Evolutionary conservation across 352 stramenopile genomes (phyloP).

Genomic region (Pythium rhizo-oryzae): DNA sequence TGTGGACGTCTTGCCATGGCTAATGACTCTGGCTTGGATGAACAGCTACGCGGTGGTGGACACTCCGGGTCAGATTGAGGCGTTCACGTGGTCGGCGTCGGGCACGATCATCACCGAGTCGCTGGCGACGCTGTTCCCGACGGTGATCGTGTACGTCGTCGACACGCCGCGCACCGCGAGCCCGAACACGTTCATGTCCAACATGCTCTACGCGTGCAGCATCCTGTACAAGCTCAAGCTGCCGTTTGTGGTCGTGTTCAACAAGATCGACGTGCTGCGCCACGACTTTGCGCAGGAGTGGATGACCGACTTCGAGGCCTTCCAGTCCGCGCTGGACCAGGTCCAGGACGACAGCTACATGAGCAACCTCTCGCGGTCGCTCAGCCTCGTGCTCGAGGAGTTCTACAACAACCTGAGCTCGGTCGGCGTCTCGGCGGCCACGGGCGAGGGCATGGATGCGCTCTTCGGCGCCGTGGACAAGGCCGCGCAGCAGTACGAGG

Average conservation of each 20-base stretch:
- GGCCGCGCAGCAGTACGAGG: conserved; percentile 87
- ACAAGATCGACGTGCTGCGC: conserved; percentile 97
- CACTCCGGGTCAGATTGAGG: conserved; percentile 99
- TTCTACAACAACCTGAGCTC: conserved; percentile 96
- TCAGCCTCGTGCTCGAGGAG: conserved; percentile 87
- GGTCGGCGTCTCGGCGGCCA: conserved; percentile 95
- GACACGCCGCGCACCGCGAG: conserved; percentile 96
- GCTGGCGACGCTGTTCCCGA: conserved; percentile 97
- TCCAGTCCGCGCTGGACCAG: conserved; percentile 96
- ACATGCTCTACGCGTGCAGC: conserved; percentile 99
- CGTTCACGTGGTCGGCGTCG: conserved; percentile 99
- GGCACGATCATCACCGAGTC: conserved; percentile 98
- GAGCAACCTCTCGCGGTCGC: conserved; percentile 89
- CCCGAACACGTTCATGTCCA: conserved; percentile 99
- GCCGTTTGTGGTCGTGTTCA: conserved; percentile 98
- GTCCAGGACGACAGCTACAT: conserved; percentile 93
- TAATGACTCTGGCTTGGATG: background rate
- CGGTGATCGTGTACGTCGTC: conserved; percentile 97
- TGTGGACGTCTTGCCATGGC: background rate
- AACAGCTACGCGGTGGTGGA: conserved; percentile 96
- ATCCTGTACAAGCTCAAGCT: conserved; percentile 99
- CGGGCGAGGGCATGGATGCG: conserved; percentile 94
- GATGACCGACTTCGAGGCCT: conserved; percentile 99
- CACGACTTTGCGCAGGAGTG: conserved; percentile 96
- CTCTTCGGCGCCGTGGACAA: conserved; percentile 93